Evolutionary conservation across 2,329 filamentous ascomycete species (phyloP).

Genomic region (Helminthosporium solani): DNA sequence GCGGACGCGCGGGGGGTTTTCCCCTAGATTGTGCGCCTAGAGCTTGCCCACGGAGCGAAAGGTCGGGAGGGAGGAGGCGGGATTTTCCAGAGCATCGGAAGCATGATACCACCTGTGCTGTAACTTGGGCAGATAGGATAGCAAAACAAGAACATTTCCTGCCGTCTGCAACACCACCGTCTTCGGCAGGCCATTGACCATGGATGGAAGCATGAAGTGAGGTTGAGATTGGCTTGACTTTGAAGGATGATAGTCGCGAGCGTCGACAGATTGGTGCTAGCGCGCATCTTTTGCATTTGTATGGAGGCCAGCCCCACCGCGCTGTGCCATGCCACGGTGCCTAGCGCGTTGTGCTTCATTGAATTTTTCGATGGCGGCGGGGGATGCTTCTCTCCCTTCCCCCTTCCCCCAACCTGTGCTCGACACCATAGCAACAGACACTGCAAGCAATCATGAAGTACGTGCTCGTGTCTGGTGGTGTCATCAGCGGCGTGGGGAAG

Average conservation of each 20-base stretch:
- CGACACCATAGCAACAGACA: conserved; percentile 24
- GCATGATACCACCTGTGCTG: conserved; percentile 41
- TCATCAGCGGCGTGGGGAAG: conserved; percentile 45
- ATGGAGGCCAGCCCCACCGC: conserved; percentile 1
- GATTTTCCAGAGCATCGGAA: conserved; percentile 31
- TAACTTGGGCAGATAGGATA: conserved; percentile 14
- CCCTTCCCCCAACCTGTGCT: conserved; percentile 45
- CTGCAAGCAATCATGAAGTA: conserved; percentile 68
- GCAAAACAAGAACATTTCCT: background rate
- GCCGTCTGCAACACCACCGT: too few species aligned
- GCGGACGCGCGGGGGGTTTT: background rate
- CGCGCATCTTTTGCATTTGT: too few species aligned
- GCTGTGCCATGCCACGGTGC: background rate
- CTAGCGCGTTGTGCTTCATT: conserved; percentile 12
- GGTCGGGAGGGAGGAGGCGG: conserved; percentile 5
- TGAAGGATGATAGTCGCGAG: conserved; percentile 19
- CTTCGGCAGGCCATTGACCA: too few species aligned
- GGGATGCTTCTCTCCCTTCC: conserved; percentile 43
- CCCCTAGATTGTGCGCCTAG: background rate
- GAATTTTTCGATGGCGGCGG: conserved; percentile 35
- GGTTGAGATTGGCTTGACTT: conserved; percentile 14
- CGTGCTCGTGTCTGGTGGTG: conserved; percentile 74
- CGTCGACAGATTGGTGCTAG: conserved; percentile 5
- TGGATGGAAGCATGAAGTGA: conserved; percentile 16
- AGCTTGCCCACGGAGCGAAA: too few species aligned